These are phyloP conservation scores for Chlorella sorokiniana DNA, from an alignment of 139 green algal genomes.

Conservation along the genomic window DNA sequence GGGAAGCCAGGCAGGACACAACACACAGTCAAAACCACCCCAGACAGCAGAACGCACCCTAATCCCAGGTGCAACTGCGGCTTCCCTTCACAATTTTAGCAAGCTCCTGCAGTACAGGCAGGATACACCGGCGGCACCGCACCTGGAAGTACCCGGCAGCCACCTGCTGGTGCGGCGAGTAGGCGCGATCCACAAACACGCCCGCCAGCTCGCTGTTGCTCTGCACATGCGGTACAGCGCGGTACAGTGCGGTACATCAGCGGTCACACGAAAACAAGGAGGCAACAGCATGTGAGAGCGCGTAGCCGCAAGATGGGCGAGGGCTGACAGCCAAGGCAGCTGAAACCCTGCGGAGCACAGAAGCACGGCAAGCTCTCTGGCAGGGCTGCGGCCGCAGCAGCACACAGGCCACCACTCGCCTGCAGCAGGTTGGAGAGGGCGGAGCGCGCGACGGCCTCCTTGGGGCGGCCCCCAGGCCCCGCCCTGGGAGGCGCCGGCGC, in stretches of 20 bases:
- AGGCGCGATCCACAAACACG: constrained; percentile 77
- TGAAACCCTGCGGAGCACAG: too few species aligned
- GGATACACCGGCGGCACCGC: neutral
- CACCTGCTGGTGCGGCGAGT: constrained; percentile 60
- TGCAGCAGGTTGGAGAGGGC: constrained; percentile 69
- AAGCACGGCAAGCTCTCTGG: too few species aligned
- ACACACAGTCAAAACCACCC: neutral
- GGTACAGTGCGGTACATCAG: too few species aligned
- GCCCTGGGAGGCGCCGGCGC: neutral
- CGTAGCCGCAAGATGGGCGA: too few species aligned
- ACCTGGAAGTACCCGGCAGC: constrained; percentile 78
- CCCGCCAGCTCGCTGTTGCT: constrained; percentile 64
- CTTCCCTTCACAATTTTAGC: neutral
- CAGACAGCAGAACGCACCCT: neutral
- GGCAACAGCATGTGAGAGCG: too few species aligned
- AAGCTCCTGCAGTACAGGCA: neutral
- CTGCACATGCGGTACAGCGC: neutral
- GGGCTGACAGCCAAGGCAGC: too few species aligned
- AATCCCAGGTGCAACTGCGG: neutral
- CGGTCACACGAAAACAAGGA: neutral
- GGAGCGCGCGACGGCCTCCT: constrained; percentile 45
- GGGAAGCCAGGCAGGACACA: neutral
- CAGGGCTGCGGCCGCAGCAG: too few species aligned
- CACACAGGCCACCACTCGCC: neutral
- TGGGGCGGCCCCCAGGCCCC: constrained; percentile 40